Conservation (phyloP, 352 stramenopile species). For the Phytopythium mirpurense region DNA sequence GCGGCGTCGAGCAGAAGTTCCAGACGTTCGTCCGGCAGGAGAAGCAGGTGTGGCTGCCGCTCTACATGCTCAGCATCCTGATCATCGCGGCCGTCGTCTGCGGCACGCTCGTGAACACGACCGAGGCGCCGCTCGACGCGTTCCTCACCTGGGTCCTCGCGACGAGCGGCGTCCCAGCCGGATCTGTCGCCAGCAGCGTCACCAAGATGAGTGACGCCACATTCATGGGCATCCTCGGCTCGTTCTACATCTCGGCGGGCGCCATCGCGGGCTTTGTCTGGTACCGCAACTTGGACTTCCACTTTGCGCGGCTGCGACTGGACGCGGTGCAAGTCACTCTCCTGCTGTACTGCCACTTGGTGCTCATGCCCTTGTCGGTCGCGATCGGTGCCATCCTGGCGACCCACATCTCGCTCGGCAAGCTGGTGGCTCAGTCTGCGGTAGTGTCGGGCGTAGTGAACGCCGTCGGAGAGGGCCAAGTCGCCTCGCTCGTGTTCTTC, state of each 20-base stretch:
- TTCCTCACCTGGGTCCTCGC: constrained; percentile 8
- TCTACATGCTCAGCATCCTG: constrained; percentile 31
- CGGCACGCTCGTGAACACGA: constrained; percentile 15
- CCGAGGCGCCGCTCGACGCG: constrained; percentile 9
- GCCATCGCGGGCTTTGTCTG: constrained; percentile 19
- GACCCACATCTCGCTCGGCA: constrained; percentile 5
- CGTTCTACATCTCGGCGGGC: constrained; percentile 25
- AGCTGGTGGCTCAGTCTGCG: not conserved
- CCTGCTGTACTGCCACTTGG: constrained; percentile 39
- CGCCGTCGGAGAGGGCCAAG: constrained; percentile 28
- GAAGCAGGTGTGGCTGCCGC: constrained; percentile 23
- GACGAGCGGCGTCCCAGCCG: not conserved
- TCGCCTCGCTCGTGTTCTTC: constrained; percentile 42
- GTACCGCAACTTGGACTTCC: constrained; percentile 20
- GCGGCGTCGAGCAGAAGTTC: constrained; percentile 53
- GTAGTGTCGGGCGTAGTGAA: constrained; percentile 10
- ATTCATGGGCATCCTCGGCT: constrained; percentile 16
- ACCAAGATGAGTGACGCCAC: constrained; percentile 7
- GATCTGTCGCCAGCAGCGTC: not conserved
- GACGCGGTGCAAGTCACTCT: constrained; percentile 42
- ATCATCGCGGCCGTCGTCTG: constrained; percentile 17
- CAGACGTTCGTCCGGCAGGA: constrained; percentile 48
- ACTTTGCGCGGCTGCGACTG: constrained; percentile 23
- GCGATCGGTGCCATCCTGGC: constrained; percentile 10
- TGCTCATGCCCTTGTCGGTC: constrained; percentile 28